Percentiles rank a stretch among this genome's conserved stretches.
Evolutionary conservation across 257 asterid genomes (phyloP).

Genomic region (Sherardia arvensis): DNA sequence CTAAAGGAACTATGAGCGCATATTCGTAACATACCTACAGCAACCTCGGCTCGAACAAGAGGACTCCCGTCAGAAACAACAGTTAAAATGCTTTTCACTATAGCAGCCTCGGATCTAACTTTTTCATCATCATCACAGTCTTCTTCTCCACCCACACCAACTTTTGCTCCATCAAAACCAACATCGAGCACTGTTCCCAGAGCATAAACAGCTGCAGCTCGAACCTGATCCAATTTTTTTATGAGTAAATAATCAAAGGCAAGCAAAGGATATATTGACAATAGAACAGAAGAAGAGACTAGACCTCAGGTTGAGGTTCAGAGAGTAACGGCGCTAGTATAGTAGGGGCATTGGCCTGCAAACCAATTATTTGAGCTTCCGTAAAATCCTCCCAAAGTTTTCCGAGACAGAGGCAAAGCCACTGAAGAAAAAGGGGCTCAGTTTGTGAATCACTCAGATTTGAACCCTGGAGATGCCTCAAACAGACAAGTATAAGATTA

Average conservation of each 20-base stretch:
- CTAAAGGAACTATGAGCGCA: background rate
- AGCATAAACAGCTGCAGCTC: conserved; percentile 93
- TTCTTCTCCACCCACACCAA: conserved; percentile 67
- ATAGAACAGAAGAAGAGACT: conserved; percentile 11
- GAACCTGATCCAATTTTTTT: conserved; percentile 48
- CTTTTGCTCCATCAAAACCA: conserved; percentile 70
- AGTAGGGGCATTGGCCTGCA: conserved; percentile 85
- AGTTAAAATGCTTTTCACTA: conserved; percentile 62
- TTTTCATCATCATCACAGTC: conserved; percentile 89
- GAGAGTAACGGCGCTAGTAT: conserved; percentile 74
- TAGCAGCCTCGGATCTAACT: conserved; percentile 62
- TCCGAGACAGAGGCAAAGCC: conserved; percentile 97
- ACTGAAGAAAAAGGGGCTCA: conserved; percentile 90
- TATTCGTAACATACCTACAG: conserved; percentile 63
- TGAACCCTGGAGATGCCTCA: conserved; percentile 80
- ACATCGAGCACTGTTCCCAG: conserved; percentile 80
- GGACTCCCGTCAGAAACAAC: conserved; percentile 97
- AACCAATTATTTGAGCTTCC: conserved; percentile 77
- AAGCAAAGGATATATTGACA: background rate
- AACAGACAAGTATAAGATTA: conserved; percentile 63
- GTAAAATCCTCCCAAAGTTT: conserved; percentile 89
- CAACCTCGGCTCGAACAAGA: conserved; percentile 95
- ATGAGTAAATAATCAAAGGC: background rate
- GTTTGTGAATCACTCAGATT: conserved; percentile 69
- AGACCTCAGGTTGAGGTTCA: conserved; percentile 99